Evolutionary conservation across 345 rosid genomes (phyloP).

Genomic region (Eucalyptus erythrocorys): DNA sequence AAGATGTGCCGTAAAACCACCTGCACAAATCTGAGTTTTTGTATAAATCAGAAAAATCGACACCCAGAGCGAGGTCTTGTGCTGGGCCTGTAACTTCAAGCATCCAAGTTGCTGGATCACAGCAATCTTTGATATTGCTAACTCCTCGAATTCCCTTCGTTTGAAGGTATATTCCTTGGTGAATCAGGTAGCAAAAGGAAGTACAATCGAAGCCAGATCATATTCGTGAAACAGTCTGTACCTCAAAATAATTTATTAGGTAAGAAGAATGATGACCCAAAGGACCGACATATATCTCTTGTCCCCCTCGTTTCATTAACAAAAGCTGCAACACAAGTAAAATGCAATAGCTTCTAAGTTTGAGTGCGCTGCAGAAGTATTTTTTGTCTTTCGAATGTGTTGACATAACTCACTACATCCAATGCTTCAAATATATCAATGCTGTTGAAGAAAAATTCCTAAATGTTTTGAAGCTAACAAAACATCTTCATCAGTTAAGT

Average conservation of each 20-base stretch:
- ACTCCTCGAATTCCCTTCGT: slow-evolving; percentile 24
- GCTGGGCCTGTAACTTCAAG: slow-evolving; percentile 24
- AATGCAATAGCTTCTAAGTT: neutral
- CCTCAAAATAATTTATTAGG: slow-evolving; percentile 33
- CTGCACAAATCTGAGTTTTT: slow-evolving; percentile 20
- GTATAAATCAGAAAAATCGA: slow-evolving; percentile 28
- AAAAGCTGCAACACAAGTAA: slow-evolving; percentile 13
- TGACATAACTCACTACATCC: slow-evolving; percentile 44
- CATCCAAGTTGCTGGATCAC: slow-evolving; percentile 54
- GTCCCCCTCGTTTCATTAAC: slow-evolving; percentile 34
- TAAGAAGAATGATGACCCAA: slow-evolving; percentile 25
- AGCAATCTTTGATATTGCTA: slow-evolving; percentile 21
- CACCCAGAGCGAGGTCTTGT: slow-evolving; percentile 14
- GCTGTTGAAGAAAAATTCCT: no score
- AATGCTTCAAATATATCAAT: slow-evolving; percentile 88
- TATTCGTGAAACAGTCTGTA: neutral
- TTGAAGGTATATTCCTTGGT: neutral
- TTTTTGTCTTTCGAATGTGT: neutral
- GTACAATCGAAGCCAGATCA: no score
- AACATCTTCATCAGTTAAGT: no score
- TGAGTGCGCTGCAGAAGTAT: neutral
- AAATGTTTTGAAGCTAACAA: no score
- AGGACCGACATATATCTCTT: slow-evolving; percentile 41
- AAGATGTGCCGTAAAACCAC: neutral
- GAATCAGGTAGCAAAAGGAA: no score